Base-by-base conservation (phyloP, 2,329 filamentous ascomycete species). In the Magnaporthiopsis poae region DNA sequence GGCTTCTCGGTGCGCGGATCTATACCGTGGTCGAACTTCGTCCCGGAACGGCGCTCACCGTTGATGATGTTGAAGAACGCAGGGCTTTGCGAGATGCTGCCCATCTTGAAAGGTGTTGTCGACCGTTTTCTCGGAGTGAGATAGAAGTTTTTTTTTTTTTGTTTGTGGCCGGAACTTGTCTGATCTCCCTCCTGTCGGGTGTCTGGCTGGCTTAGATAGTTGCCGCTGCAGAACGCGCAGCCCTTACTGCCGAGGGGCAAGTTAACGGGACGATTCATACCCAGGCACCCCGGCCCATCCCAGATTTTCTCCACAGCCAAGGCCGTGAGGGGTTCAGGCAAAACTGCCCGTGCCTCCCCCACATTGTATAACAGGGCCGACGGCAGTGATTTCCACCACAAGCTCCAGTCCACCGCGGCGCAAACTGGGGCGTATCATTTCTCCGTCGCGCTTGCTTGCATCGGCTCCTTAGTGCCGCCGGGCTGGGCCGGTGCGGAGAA, bases 21-120 rank as follows among this genome's bases (percentile, higher is more conserved):
- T 67, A 77, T 74, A 29, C 78, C 77, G 35, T 76, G 74, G 68
- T 79, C 74, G 31, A 67, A 60, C 5, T 73, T 71, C 31, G 75
- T 69, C 63, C 75, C 72, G 36, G 69, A 67, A 65, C 78, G 77
- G 64, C 71, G 71, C 69, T 80, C 74, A 61, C 79, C 79, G 69
- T 80, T 77, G 71, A 82, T 75, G 67, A 80, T 73, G 71, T 82
- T 82, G 73, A 73, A 76, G 71, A 82, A 82, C 12, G 31, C 56
- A 27, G 36, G 25, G 12, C 9, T 46, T 18, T 33, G 61, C 31
- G 25, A n/a, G 29, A 36, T 9, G 31, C 61, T 62, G 1, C 61
- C 61, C 61, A 62, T 62, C 7, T 29, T 61, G 60, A 21, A n/a
- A 8, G 46, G 7, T 56, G 46, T 56, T n/a, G 39, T 52, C 15